These are phyloP conservation scores for Emergomyces africanus DNA, from an alignment of 2,329 filamentous ascomycete genomes.

Conservation along the genomic window DNA sequence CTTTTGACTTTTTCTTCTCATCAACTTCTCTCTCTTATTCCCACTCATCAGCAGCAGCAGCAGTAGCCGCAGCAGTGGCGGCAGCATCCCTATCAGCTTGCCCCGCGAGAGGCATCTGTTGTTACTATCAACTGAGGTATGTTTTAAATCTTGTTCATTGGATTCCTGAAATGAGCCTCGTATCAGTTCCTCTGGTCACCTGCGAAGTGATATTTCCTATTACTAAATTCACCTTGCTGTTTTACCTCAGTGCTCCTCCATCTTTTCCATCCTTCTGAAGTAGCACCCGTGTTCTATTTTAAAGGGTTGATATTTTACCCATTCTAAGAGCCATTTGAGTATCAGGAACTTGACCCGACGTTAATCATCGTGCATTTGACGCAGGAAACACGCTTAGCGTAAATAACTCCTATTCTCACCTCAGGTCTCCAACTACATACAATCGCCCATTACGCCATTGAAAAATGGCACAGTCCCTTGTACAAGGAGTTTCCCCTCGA, in stretches of 20 bases:
- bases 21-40: neutral
- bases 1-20: neutral
- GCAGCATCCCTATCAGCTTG: neutral
- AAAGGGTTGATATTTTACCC: neutral
- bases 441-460: no score
- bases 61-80: neutral
- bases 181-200: neutral
- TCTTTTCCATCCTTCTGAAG: neutral
- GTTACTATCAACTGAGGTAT: neutral
- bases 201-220: neutral
- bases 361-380: neutral
- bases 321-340: no score
- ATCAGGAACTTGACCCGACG: no score
- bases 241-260: neutral
- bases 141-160: neutral
- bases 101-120: neutral
- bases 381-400: neutral
- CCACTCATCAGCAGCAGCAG: neutral
- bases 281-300: neutral
- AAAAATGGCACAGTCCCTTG: neutral
- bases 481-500: neutral
- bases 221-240: neutral
- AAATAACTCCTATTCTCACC: neutral
- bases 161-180: neutral
- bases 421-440: neutral